Evolutionary conservation across 371 early-diverging fungal genomes (phyloP).

Genomic region (Zychaea mexicana): DNA sequence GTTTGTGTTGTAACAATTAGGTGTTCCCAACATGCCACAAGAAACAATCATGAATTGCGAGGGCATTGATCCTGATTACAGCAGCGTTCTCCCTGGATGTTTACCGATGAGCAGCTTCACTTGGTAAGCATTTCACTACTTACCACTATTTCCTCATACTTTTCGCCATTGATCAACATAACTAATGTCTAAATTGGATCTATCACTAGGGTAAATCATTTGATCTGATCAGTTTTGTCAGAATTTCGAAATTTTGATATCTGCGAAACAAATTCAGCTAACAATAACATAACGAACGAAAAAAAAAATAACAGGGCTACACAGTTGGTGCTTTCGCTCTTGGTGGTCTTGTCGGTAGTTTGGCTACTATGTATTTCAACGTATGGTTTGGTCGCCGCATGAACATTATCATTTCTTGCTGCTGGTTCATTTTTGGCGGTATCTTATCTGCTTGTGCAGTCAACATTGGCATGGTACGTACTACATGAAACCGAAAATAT

Average conservation of each 20-base stretch:
- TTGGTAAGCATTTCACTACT: constrained; percentile 24
- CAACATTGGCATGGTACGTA: constrained; percentile 42
- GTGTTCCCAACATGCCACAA: constrained; percentile 54
- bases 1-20: constrained; percentile 13
- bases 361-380: constrained; percentile 42
- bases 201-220: background rate
- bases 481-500: too few species aligned
- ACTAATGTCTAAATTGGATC: too few species aligned
- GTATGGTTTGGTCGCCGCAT: constrained; percentile 41
- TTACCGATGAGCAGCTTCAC: constrained; percentile 41
- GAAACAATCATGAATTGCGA: constrained; percentile 33
- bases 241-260: too few species aligned
- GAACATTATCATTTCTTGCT: constrained; percentile 42
- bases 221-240: too few species aligned
- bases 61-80: constrained; percentile 18
- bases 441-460: constrained; percentile 42
- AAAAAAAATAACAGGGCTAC: too few species aligned
- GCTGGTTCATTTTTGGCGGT: constrained; percentile 40
- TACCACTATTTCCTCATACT: background rate
- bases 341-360: constrained; percentile 48
- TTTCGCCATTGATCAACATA: too few species aligned
- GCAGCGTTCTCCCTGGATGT: constrained; percentile 36
- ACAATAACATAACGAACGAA: too few species aligned
- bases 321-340: constrained; percentile 50
- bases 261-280: too few species aligned